Evolutionary conservation across 208 protist genomes (phyloP), one percentile per base, ranked within the genome.

Genomic region (Balamuthia mandrillaris): DNA sequence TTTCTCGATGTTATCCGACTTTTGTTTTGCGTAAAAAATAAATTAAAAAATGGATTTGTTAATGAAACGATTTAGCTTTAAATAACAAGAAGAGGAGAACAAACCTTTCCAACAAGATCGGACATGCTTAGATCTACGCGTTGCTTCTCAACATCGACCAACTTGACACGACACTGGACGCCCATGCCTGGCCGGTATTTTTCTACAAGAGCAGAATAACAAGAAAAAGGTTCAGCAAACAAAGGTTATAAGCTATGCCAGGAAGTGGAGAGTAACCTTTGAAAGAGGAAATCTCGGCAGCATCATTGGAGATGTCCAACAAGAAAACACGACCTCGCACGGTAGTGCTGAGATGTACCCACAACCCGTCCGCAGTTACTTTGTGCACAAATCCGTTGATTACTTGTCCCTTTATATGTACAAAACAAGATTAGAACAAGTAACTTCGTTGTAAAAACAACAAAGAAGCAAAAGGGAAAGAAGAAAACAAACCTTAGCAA

Each of bases 121-220:
- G n/a, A n/a, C n/a, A n/a, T n/a, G n/a, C n/a, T n/a, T 3, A 83
- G 37, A 68, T 83, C 77, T 49, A 83, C 10, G 6, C 24, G 18
- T 3, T 49, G 44, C 77, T 83, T 83, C 54, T 37, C 1, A 3
- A 44, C 4, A n/a, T 83, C 77, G 42, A 83, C 35, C 3, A n/a
- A 12, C 54, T 83, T 83, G 51, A 83, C 77, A 56, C 54, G 68
- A 56, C 77, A 83, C 16, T 37, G 61, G n/a, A 83, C 52, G 33
- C 54, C 56, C n/a, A 42, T 83, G 27, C 77, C 77, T 31, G 54
- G 12, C 1, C n/a, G 1, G 58, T 83, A 83, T 61, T 83, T 83
- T 16, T 65, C 77, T 63, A 44, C 35, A 21, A 3, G 2, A 66
- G 18, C 12, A 6, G 14, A 7, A 39, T 37, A 24, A n/a, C 33